Evolutionary conservation across 345 rosid genomes (phyloP).

Genomic region (Brassica incana): DNA sequence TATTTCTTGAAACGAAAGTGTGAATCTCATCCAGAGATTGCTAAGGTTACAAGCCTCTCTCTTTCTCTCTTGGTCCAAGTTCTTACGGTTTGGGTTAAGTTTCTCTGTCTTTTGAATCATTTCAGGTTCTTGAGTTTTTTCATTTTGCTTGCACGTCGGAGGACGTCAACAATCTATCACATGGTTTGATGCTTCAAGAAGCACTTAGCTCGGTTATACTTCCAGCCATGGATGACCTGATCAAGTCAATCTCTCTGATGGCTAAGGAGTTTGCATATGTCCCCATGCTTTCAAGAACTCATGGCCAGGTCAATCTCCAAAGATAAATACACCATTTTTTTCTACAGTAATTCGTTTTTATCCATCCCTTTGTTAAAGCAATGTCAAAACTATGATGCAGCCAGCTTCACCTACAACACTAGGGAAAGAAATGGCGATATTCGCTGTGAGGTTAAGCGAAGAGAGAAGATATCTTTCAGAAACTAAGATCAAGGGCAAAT

Average conservation of each 20-base stretch:
- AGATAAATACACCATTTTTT: background rate
- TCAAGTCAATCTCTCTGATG: conserved; percentile 53
- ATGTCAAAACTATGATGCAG: conserved; percentile 43
- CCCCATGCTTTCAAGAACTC: conserved; percentile 96
- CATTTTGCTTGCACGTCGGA: conserved; percentile 97
- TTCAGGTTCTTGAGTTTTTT: conserved; percentile 88
- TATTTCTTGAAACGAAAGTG: too few relatives aligned
- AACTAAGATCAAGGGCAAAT: conserved; percentile 82
- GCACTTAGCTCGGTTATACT: conserved; percentile 56
- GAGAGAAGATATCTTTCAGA: conserved; percentile 70
- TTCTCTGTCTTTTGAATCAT: background rate
- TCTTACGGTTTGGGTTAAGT: background rate
- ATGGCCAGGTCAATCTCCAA: conserved; percentile 74
- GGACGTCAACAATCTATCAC: conserved; percentile 85
- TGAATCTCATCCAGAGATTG: too few relatives aligned
- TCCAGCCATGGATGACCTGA: conserved; percentile 78
- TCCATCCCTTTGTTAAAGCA: background rate
- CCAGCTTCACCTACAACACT: conserved; percentile 94
- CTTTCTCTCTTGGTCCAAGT: too few relatives aligned
- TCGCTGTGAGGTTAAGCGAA: conserved; percentile 77
- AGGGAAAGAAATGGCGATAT: conserved; percentile 94
- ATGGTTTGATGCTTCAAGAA: conserved; percentile 43
- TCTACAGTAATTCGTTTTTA: too few relatives aligned
- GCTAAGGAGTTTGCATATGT: conserved; percentile 65
- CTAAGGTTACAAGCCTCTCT: too few relatives aligned